phyloP scores from a whole-genome alignment of 495 filamentous ascomycete genomes.

The Hypoxylon lenormandii region DNA sequence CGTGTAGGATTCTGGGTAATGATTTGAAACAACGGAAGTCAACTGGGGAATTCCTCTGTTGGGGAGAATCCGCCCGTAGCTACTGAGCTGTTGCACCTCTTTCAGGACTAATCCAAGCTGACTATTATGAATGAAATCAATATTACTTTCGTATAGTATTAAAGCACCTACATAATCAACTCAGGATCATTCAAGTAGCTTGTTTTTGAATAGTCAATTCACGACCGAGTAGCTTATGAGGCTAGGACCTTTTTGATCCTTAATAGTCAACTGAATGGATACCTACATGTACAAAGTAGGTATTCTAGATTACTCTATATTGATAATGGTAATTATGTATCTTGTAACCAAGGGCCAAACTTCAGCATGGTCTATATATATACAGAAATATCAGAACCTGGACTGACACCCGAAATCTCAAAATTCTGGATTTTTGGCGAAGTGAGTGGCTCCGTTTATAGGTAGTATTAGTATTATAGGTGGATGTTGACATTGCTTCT shows the following conservation, averaged over 20 bases:
- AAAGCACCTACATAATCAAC: too few relatives aligned
- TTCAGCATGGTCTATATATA: constrained; percentile 18
- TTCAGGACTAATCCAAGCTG: too few relatives aligned
- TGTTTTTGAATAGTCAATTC: too few relatives aligned
- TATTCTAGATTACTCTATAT: constrained; percentile 17
- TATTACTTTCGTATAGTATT: background rate
- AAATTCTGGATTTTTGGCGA: background rate
- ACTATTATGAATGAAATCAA: background rate
- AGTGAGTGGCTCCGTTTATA: background rate
- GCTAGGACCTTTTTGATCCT: too few relatives aligned
- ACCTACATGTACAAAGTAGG: too few relatives aligned
- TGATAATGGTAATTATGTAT: constrained; percentile 6
- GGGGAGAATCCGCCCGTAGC: constrained; percentile 40
- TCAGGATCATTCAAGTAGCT: too few relatives aligned
- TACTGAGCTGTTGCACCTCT: background rate
- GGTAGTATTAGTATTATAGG: constrained; percentile 34
- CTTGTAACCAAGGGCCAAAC: constrained; percentile 20
- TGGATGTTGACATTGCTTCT: constrained; percentile 31
- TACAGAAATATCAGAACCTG: constrained; percentile 29
- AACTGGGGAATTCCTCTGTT: constrained; percentile 43
- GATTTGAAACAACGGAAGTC: constrained; percentile 25
- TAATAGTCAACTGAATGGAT: too few relatives aligned
- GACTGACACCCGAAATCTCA: background rate
- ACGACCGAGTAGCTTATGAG: too few relatives aligned
- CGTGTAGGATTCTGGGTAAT: too few relatives aligned